Evolutionary conservation across 305 asterid genomes (phyloP).

Genomic region (Fraxinus sp.): DNA sequence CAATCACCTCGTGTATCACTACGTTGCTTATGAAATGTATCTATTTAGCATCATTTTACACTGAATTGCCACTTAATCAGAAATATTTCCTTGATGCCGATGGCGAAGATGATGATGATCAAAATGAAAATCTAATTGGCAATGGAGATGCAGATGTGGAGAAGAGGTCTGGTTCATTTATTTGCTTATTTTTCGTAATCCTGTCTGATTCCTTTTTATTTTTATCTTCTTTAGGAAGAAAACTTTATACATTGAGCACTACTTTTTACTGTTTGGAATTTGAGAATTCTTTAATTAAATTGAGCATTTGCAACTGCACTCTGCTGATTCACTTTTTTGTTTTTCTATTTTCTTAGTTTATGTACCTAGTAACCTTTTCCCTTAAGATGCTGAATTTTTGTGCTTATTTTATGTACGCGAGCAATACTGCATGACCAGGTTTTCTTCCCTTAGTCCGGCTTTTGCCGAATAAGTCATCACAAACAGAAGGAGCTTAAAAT

Average conservation of each 20-base stretch:
- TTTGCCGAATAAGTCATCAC: background rate
- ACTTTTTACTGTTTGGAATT: background rate
- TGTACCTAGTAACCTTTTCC: background rate
- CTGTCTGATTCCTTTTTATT: background rate
- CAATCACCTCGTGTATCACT: conserved; percentile 1
- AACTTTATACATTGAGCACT: background rate
- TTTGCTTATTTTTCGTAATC: background rate
- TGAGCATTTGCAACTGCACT: background rate
- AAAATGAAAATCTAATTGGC: conserved; percentile 41
- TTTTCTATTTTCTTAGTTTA: background rate
- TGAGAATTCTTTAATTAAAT: background rate
- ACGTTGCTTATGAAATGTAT: conserved; percentile 13
- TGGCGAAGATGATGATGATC: conserved; percentile 35
- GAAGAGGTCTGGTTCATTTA: conserved; percentile 52
- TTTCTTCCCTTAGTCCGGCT: background rate
- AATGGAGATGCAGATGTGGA: conserved; percentile 50
- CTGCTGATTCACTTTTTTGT: background rate
- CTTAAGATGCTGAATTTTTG: background rate
- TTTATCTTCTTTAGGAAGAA: background rate
- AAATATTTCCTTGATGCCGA: conserved; percentile 84
- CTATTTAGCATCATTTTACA: conserved; percentile 1
- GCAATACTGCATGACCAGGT: background rate
- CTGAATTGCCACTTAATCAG: conserved; percentile 35
- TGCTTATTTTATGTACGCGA: background rate
- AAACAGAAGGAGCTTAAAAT: background rate